These are phyloP conservation scores for Backusella australiensis DNA, from an alignment of 192 early-diverging fungal genomes.

Conservation along the genomic window DNA sequence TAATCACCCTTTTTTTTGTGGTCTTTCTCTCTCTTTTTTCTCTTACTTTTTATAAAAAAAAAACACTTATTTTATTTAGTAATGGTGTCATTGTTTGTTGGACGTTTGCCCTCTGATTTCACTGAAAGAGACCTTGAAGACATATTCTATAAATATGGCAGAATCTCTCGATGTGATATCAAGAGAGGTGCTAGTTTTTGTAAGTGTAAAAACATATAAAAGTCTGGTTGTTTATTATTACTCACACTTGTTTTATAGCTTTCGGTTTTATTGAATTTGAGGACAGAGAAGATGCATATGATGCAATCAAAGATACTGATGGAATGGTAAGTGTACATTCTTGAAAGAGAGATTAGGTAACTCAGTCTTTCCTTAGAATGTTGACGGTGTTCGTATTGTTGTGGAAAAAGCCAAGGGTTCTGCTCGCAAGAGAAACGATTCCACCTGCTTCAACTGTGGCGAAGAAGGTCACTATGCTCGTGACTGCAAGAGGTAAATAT, in stretches of 20 bases:
- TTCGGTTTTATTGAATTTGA: slow-evolving; percentile 54
- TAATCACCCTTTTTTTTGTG: not conserved
- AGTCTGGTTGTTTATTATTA: not conserved
- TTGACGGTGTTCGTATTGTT: slow-evolving; percentile 23
- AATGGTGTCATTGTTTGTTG: slow-evolving; percentile 24
- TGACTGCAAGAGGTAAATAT: slow-evolving; percentile 15
- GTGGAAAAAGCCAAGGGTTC: slow-evolving; percentile 25
- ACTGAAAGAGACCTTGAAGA: slow-evolving; percentile 40
- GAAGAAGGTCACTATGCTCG: slow-evolving; percentile 19
- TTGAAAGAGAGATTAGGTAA: not conserved
- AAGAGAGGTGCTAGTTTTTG: slow-evolving; percentile 21
- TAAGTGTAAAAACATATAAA: not conserved
- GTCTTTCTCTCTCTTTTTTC: not conserved
- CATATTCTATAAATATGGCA: slow-evolving; percentile 51
- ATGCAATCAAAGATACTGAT: slow-evolving; percentile 28
- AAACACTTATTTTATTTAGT: not conserved
- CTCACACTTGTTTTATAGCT: slow-evolving; percentile 26
- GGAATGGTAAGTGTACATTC: slow-evolving; percentile 21
- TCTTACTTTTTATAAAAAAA: not conserved
- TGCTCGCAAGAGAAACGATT: slow-evolving; percentile 11
- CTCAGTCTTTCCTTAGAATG: not conserved
- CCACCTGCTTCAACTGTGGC: slow-evolving; percentile 23
- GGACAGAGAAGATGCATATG: slow-evolving; percentile 44
- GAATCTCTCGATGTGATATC: slow-evolving; percentile 34
- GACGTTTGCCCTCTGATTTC: slow-evolving; percentile 18